Conservation (phyloP, 257 asterid genomes). For the Agastache rugosa region DNA sequence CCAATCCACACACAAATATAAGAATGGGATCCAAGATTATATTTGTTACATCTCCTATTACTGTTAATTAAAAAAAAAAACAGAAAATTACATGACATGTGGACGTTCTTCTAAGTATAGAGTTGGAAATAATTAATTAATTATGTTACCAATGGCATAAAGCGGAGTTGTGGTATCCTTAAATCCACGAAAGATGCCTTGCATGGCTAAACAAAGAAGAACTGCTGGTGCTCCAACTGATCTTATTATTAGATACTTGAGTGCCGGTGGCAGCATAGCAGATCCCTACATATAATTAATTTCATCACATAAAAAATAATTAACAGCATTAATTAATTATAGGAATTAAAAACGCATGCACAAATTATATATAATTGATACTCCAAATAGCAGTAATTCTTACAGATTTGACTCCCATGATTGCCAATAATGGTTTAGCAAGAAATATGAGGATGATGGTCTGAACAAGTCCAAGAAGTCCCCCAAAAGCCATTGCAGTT, state of each 20-base stretch:
- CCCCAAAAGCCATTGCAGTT: constrained; percentile 75
- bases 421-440: constrained; percentile 59
- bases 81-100: no score
- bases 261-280: constrained; percentile 77
- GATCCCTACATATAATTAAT: constrained; percentile 61
- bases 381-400: no score
- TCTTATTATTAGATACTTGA: constrained; percentile 70
- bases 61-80: constrained; percentile 41
- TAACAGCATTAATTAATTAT: not conserved
- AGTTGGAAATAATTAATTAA: no score
- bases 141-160: constrained; percentile 71
- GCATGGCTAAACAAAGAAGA: constrained; percentile 90
- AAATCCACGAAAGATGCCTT: constrained; percentile 89
- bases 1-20: constrained; percentile 68
- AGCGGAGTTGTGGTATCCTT: constrained; percentile 92
- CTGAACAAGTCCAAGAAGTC: constrained; percentile 75
- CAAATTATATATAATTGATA: no score
- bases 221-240: constrained; percentile 96
- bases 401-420: constrained; percentile 93
- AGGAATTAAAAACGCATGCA: no score
- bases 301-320: no score
- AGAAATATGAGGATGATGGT: constrained; percentile 66
- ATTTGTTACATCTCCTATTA: constrained; percentile 71
- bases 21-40: constrained; percentile 85
- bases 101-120: no score